phyloP scores from a whole-genome alignment of 2,329 filamentous ascomycete genomes.

The Pseudogymnoascus sp. region DNA sequence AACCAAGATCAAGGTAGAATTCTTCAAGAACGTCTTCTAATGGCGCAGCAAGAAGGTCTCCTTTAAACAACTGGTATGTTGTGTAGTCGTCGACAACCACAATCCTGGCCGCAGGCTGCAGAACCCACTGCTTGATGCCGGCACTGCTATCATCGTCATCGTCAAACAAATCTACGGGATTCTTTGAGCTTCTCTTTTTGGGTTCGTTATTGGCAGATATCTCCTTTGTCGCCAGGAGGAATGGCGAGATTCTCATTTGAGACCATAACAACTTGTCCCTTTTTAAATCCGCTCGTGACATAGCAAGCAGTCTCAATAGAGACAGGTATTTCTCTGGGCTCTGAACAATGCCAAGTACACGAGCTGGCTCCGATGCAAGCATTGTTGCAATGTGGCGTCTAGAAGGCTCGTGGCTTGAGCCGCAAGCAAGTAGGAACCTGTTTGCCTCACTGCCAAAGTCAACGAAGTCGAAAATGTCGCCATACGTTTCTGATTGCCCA shows the following conservation, averaged over 20 bases:
- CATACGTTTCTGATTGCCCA: conserved; percentile 61
- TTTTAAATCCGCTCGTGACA: conserved; percentile 61
- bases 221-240: conserved; percentile 78
- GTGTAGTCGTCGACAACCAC: conserved; percentile 83
- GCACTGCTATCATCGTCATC: conserved; percentile 40
- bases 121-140: conserved; percentile 49
- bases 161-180: conserved; percentile 15
- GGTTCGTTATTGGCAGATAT: conserved; percentile 32
- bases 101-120: conserved; percentile 63
- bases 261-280: conserved; percentile 71
- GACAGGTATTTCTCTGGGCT: conserved; percentile 79
- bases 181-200: conserved; percentile 17
- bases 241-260: conserved; percentile 66
- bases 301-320: conserved; percentile 71
- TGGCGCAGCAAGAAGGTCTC: conserved; percentile 74
- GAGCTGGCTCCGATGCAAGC: conserved; percentile 74
- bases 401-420: conserved; percentile 85
- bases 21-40: conserved; percentile 80
- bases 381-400: conserved; percentile 76
- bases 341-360: conserved; percentile 71
- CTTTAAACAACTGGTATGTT: conserved; percentile 81
- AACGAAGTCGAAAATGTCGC: conserved; percentile 93
- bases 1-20: conserved; percentile 77
- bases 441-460: conserved; percentile 87
- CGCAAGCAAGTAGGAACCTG: conserved; percentile 77